phyloP scores from a whole-genome alignment of 345 rosid genomes.

The Combretum micranthum region DNA sequence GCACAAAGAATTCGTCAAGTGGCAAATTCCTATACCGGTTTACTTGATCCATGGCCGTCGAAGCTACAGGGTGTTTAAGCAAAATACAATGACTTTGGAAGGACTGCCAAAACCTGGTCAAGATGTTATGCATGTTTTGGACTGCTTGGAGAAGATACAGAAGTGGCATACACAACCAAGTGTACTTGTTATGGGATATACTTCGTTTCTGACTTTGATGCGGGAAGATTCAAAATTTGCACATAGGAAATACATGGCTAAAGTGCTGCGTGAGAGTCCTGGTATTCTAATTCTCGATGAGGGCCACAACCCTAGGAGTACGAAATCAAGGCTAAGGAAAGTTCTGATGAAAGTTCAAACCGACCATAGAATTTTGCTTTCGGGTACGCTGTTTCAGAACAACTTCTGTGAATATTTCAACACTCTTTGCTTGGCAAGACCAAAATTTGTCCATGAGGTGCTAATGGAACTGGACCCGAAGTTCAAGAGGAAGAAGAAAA shows the following conservation, averaged over 20 bases:
- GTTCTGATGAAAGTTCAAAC: constrained; percentile 85
- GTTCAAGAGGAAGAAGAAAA: constrained; percentile 24
- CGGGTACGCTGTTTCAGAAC: constrained; percentile 91
- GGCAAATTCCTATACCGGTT: constrained; percentile 79
- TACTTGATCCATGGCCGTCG: constrained; percentile 82
- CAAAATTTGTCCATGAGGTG: constrained; percentile 68
- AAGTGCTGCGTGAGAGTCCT: constrained; percentile 78
- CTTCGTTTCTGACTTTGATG: constrained; percentile 82
- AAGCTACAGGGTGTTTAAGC: constrained; percentile 50
- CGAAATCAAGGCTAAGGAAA: constrained; percentile 85
- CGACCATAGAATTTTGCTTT: constrained; percentile 69
- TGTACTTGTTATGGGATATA: constrained; percentile 95
- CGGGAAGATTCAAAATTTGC: constrained; percentile 75
- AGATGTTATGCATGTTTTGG: constrained; percentile 84
- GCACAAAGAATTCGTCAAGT: constrained; percentile 92
- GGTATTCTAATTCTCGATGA: constrained; percentile 81
- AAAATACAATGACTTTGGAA: constrained; percentile 23
- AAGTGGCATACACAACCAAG: constrained; percentile 92
- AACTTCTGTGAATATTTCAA: constrained; percentile 94
- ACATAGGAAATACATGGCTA: constrained; percentile 78
- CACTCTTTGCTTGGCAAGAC: constrained; percentile 86
- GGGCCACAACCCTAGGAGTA: constrained; percentile 93
- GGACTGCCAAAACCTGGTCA: constrained; percentile 60
- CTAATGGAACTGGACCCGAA: constrained; percentile 58
- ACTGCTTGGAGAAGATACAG: constrained; percentile 82